Percentiles rank a stretch among this genome's conserved stretches.
phyloP scores from a whole-genome alignment of 257 asterid genomes.

The Cinchona pubescens region DNA sequence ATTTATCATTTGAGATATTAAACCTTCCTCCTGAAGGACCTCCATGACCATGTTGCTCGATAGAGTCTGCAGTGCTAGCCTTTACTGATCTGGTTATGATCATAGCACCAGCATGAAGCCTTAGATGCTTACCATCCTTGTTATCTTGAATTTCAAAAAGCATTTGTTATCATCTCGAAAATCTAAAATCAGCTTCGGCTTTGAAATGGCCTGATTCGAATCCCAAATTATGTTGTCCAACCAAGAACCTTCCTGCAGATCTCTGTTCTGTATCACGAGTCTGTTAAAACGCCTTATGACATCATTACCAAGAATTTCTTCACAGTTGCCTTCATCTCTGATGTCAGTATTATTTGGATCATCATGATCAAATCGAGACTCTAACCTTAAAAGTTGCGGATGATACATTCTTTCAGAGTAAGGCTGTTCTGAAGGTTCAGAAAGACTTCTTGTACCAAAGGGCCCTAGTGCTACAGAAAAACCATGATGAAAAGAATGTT shows the following conservation, averaged over 20 bases:
- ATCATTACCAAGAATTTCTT: constrained; percentile 41
- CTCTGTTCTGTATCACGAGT: constrained; percentile 72
- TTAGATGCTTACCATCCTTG: constrained; percentile 54
- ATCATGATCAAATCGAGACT: constrained; percentile 51
- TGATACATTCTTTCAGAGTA: constrained; percentile 40
- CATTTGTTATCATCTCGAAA: constrained; percentile 97
- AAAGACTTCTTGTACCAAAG: constrained; percentile 47
- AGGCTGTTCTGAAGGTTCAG: constrained; percentile 27
- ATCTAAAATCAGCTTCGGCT: constrained; percentile 84
- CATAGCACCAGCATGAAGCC: constrained; percentile 97
- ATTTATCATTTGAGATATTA: constrained; percentile 91
- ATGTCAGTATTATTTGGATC: constrained; percentile 31
- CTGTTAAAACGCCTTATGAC: constrained; percentile 63
- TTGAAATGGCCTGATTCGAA: constrained; percentile 51
- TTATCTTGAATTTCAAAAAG: constrained; percentile 81
- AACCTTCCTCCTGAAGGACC: constrained; percentile 62
- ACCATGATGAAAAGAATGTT: constrained; percentile 35
- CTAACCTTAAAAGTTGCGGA: constrained; percentile 86
- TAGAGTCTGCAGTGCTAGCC: constrained; percentile 53
- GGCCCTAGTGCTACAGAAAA: constrained; percentile 55
- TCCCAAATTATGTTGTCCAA: constrained; percentile 85
- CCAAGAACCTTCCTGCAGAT: constrained; percentile 83
- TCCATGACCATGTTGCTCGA: constrained; percentile 67
- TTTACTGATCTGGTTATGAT: constrained; percentile 57
- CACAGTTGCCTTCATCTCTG: constrained; percentile 43